phyloP scores from a whole-genome alignment of 805 yeast species.

The Scheffersomyces stipitis region DNA sequence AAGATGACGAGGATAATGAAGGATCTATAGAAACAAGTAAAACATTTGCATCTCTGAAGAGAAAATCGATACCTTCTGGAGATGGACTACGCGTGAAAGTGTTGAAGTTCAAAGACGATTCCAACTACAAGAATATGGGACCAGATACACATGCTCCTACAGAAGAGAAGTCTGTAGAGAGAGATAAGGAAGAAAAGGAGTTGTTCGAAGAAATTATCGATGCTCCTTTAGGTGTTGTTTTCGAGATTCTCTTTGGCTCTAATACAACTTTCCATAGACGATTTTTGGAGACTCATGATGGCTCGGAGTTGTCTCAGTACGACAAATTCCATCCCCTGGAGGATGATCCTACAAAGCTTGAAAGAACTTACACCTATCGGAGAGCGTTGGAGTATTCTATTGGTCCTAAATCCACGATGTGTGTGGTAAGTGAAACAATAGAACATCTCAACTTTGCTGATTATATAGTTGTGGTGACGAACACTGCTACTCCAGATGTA shows the following conservation, averaged over 20 bases:
- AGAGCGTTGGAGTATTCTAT: conserved; percentile 68
- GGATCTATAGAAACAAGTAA: too few species aligned
- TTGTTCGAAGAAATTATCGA: conserved; percentile 52
- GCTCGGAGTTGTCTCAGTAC: conserved; percentile 53
- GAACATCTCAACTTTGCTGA: conserved; percentile 51
- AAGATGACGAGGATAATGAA: conserved; percentile 27
- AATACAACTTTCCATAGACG: conserved; percentile 37
- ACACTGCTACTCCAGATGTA: conserved; percentile 76
- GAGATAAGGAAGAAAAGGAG: conserved; percentile 51
- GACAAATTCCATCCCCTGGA: conserved; percentile 35
- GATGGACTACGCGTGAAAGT: too few species aligned
- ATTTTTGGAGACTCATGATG: conserved; percentile 60
- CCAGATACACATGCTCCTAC: conserved; percentile 54
- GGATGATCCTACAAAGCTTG: conserved; percentile 33
- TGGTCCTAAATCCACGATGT: conserved; percentile 75
- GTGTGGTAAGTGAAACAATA: conserved; percentile 60
- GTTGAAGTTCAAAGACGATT: conserved; percentile 16
- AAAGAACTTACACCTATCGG: conserved; percentile 55
- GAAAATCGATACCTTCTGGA: conserved; percentile 42
- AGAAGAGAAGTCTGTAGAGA: conserved; percentile 37
- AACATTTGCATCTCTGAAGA: conserved; percentile 17
- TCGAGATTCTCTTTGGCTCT: conserved; percentile 62
- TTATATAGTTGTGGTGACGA: conserved; percentile 50
- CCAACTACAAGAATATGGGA: conserved; percentile 25
- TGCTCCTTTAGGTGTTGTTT: conserved; percentile 69